Percentiles rank a stretch among this genome's conserved stretches.
These are phyloP conservation scores for Herpetospermum pedunculosum DNA, from an alignment of 306 rosid genomes.

Conservation along the genomic window DNA sequence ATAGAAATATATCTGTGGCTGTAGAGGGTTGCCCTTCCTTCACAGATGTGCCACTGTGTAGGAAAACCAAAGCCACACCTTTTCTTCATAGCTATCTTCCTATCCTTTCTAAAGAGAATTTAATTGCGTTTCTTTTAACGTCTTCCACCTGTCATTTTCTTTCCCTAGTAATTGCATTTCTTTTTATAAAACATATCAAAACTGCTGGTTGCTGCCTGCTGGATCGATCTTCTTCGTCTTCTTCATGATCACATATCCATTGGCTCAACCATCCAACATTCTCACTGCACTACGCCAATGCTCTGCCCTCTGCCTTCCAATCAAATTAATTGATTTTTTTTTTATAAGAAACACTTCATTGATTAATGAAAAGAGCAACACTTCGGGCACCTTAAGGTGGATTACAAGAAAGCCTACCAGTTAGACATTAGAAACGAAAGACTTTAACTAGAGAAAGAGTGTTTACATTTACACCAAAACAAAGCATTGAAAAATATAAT, in stretches of 20 bases:
- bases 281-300: not conserved
- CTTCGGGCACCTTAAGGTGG: no score
- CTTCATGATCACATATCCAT: not conserved
- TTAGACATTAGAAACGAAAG: no score
- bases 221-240: not conserved
- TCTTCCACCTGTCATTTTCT: constrained; percentile 10
- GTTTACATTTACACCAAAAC: no score
- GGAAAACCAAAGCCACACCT: not conserved
- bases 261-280: not conserved
- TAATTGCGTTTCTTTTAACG: not conserved
- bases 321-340: no score
- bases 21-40: constrained; percentile 3
- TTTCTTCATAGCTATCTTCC: constrained; percentile 6
- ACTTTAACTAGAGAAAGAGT: no score
- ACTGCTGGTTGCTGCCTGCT: not conserved
- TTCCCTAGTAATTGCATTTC: not conserved
- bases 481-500: no score
- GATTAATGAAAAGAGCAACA: no score
- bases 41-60: not conserved
- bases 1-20: not conserved
- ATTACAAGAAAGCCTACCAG: no score
- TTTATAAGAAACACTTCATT: no score
- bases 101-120: not conserved
- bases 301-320: not conserved
- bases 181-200: not conserved